Conservation (phyloP, 202 grass and related monocot genomes). For the Zoysia matrella region DNA sequence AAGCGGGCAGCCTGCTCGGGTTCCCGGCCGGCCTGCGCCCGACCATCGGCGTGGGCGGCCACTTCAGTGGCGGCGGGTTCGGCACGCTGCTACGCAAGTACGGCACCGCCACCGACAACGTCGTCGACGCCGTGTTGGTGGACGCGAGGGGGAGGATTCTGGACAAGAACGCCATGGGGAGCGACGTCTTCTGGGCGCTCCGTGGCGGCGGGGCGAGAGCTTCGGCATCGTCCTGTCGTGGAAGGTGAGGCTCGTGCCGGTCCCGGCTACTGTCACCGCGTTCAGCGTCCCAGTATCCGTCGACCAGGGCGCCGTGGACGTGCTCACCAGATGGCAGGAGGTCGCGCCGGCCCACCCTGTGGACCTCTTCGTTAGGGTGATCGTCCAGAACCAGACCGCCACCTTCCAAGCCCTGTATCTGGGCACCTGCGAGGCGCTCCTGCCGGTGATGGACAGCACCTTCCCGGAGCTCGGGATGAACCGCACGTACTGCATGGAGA, state of each 20-base stretch:
- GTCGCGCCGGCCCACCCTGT: slow-evolving; percentile 45
- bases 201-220: too few species aligned
- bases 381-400: slow-evolving; percentile 34
- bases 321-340: slow-evolving; percentile 52
- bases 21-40: too few species aligned
- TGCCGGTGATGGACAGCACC: slow-evolving; percentile 36
- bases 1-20: too few species aligned
- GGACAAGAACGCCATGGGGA: too few species aligned
- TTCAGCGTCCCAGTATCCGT: slow-evolving; percentile 33
- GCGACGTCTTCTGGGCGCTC: too few species aligned
- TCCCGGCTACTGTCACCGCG: slow-evolving; percentile 51
- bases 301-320: slow-evolving; percentile 42
- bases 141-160: too few species aligned
- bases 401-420: slow-evolving; percentile 58
- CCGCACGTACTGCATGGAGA: slow-evolving; percentile 56
- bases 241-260: slow-evolving; percentile 55
- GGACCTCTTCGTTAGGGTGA: slow-evolving; percentile 44
- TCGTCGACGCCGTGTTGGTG: too few species aligned
- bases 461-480: slow-evolving; percentile 55
- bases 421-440: slow-evolving; percentile 48
- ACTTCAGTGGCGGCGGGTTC: too few species aligned
- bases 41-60: too few species aligned
- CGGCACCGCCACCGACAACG: too few species aligned
- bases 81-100: too few species aligned
- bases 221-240: slow-evolving; percentile 28